Conservation (phyloP, 768 basidiomycete genomes). For the Russula abietina region DNA sequence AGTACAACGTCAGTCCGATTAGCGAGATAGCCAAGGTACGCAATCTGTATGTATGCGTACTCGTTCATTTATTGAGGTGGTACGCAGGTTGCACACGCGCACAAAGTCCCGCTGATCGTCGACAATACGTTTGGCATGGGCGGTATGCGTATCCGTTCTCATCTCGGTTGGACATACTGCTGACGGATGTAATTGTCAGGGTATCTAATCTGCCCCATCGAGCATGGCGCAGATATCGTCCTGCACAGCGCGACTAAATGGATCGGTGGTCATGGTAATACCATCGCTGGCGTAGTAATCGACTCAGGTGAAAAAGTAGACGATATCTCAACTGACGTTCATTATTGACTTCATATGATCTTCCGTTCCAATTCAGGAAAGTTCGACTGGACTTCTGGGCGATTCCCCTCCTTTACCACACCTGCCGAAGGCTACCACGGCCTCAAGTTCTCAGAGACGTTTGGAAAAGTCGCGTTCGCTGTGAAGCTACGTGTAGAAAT, state of each 20-base stretch:
- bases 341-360: not conserved
- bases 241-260: slow-evolving; percentile 81
- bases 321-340: not conserved
- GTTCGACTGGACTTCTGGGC: slow-evolving; percentile 69
- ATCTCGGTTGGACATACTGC: not conserved
- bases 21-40: slow-evolving; percentile 60
- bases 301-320: slow-evolving; percentile 51
- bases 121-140: slow-evolving; percentile 79
- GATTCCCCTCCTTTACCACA: slow-evolving; percentile 68
- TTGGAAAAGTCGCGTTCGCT: slow-evolving; percentile 59
- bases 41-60: not conserved
- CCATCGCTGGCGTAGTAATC: slow-evolving; percentile 69
- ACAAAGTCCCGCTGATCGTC: slow-evolving; percentile 71
- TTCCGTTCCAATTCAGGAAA: slow-evolving; percentile 40
- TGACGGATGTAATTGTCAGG: slow-evolving; percentile 22
- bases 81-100: slow-evolving; percentile 57
- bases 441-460: slow-evolving; percentile 56
- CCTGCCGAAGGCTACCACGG: slow-evolving; percentile 77
- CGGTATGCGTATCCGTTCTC: slow-evolving; percentile 30
- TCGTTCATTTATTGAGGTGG: not conserved
- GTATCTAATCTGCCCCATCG: slow-evolving; percentile 64
- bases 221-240: slow-evolving; percentile 73
- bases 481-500: slow-evolving; percentile 59
- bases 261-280: slow-evolving; percentile 79
- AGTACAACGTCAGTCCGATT: slow-evolving; percentile 60